Evolutionary conservation across 495 filamentous ascomycete genomes (phyloP).

Genomic region (Aspergillus incahuasiensis): DNA sequence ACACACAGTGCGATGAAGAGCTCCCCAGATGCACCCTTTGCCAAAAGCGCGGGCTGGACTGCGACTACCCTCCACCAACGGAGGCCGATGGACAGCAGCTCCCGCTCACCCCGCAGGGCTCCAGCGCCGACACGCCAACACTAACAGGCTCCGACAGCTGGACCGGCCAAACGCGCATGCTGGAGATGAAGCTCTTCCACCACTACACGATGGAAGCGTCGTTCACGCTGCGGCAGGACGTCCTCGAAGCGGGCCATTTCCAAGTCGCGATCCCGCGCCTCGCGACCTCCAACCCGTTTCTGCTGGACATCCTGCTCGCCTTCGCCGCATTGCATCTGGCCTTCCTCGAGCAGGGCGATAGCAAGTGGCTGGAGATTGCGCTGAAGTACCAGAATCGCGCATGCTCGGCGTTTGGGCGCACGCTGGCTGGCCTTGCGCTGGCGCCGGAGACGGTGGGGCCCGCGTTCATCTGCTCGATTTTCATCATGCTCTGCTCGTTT

Average conservation of each 20-base stretch:
- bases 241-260: slow-evolving; percentile 32
- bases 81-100: slow-evolving; percentile 28
- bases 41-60: slow-evolving; percentile 33
- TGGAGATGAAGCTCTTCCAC: slow-evolving; percentile 39
- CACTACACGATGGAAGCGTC: slow-evolving; percentile 35
- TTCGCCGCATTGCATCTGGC: slow-evolving; percentile 45
- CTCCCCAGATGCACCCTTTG: slow-evolving; percentile 33
- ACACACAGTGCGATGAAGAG: slow-evolving; percentile 34
- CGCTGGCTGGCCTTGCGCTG: slow-evolving; percentile 23
- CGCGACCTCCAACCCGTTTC: slow-evolving; percentile 38
- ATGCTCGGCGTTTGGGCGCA: slow-evolving; percentile 29
- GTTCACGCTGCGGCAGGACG: slow-evolving; percentile 26
- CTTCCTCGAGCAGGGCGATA: slow-evolving; percentile 28
- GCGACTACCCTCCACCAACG: slow-evolving; percentile 29
- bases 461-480: slow-evolving; percentile 38
- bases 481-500: slow-evolving; percentile 36
- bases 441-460: slow-evolving; percentile 26
- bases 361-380: slow-evolving; percentile 32
- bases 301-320: slow-evolving; percentile 45
- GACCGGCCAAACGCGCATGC: slow-evolving; percentile 25
- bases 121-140: slow-evolving; percentile 6
- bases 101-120: slow-evolving; percentile 22
- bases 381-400: slow-evolving; percentile 35
- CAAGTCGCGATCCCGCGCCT: slow-evolving; percentile 40
- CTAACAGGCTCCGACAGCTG: slow-evolving; percentile 4